phyloP scores from a whole-genome alignment of 148 eudicot genomes.

The Amaranthus palmeri region DNA sequence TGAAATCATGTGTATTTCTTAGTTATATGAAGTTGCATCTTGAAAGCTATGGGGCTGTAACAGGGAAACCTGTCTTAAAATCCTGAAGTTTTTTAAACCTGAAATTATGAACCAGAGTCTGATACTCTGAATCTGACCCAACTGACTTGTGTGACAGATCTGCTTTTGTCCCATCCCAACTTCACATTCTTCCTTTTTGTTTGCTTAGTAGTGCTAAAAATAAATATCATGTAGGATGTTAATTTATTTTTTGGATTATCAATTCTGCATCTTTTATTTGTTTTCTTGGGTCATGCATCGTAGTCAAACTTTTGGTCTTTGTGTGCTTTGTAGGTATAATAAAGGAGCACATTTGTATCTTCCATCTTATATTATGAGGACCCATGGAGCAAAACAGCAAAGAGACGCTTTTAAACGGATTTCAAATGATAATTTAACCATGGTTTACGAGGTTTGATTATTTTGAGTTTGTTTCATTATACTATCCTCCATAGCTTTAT shows the following conservation, averaged over 20 bases:
- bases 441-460: conserved; percentile 57
- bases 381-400: conserved; percentile 85
- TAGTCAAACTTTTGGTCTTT: background rate
- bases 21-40: too few relatives aligned
- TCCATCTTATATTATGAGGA: conserved; percentile 87
- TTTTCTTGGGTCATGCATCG: background rate
- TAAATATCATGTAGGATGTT: background rate
- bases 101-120: too few relatives aligned
- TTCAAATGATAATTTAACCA: conserved; percentile 47
- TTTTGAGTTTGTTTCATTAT: background rate
- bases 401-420: conserved; percentile 59
- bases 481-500: too few relatives aligned
- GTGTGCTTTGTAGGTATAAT: conserved; percentile 44
- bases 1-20: too few relatives aligned
- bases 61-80: too few relatives aligned
- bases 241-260: background rate
- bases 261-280: background rate
- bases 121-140: too few relatives aligned
- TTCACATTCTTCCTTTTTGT: background rate
- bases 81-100: too few relatives aligned
- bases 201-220: background rate
- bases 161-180: background rate
- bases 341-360: conserved; percentile 76
- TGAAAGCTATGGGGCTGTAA: too few relatives aligned
- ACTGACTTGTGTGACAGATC: too few relatives aligned